Evolutionary conservation across 2,329 filamentous ascomycete species (phyloP).

Genomic region (Aspergillus sergii): DNA sequence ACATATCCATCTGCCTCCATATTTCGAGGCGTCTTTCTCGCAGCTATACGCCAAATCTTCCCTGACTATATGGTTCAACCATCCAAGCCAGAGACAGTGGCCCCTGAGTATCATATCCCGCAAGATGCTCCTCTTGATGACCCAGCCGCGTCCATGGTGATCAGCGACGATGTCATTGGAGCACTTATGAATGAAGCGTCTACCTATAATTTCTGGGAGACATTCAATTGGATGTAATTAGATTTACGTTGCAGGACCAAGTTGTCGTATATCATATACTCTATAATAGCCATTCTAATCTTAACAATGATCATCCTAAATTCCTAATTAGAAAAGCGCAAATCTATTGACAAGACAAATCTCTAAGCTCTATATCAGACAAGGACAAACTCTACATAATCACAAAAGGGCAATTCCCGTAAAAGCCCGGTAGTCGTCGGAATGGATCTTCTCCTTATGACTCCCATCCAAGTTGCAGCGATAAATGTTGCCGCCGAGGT

Average conservation of each 20-base stretch:
- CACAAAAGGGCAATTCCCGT: background rate
- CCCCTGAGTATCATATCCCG: background rate
- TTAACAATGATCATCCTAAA: background rate
- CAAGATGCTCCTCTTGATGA: background rate
- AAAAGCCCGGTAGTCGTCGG: slow-evolving; percentile 2
- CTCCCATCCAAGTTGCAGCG: slow-evolving; percentile 2
- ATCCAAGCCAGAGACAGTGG: background rate
- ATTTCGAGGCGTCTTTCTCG: slow-evolving; percentile 13
- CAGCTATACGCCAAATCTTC: slow-evolving; percentile 14
- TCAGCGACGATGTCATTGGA: slow-evolving; percentile 10
- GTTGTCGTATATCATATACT: too few relatives aligned
- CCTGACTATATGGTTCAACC: background rate
- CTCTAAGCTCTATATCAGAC: background rate
- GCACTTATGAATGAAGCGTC: slow-evolving; percentile 10
- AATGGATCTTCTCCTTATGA: slow-evolving; percentile 1
- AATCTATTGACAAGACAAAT: background rate
- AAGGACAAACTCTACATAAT: background rate
- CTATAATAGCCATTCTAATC: background rate
- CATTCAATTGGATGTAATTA: slow-evolving; percentile 3
- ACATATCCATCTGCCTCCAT: slow-evolving; percentile 17
- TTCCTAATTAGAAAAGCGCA: background rate
- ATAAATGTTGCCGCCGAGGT: slow-evolving; percentile 4
- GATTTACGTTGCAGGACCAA: too few relatives aligned
- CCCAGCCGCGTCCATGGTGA: background rate
- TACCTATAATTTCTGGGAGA: slow-evolving; percentile 13